Evolutionary conservation across 2,329 filamentous ascomycete genomes (phyloP), one percentile per base, ranked within the genome.

Genomic region (Arthrinium phaeospermum): DNA sequence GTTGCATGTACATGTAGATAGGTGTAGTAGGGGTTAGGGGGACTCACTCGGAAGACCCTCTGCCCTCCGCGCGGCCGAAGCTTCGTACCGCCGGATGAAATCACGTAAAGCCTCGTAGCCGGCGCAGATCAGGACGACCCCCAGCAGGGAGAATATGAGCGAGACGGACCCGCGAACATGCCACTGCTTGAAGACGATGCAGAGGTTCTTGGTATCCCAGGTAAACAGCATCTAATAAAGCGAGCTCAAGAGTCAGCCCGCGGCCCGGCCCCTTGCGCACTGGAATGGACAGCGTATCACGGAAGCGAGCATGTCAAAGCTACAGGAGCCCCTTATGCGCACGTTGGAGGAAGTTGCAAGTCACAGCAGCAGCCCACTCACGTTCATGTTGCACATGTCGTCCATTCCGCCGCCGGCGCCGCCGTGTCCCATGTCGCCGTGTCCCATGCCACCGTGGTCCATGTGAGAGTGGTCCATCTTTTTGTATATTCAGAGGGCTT

Each of bases 151-250:
- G 79, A 95, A 82, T 81, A 98, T 78, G 72, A 99, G 92, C 46
- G 93, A 93, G 70, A 89, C 79, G 3, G 91, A 91, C 74, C 92
- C 91, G 74, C 89, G 91, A 82, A 99, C 85, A 84, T 94, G 95
- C 96, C 96, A 99, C 83, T 92, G 91, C 78, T 88, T 89, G 87
- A 98, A 99, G 82, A 99, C 90, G 83, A 99, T 97, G 88, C 96
- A 99, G 75, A 99, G 94, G 84, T 98, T 93, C 72, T 88, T 90
- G 3, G 95, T 96, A 82, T 95, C 91, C 96, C 96, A 99, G 74
- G 95, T 98, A 86, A 99, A 99, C 76, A 98, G 91, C 96, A 98
- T 98, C 95, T 98, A 34, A 45, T 70, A 45, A 24, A 22, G n/a
- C 51, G 27, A 57, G 51, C 16, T 30, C 24, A 13, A 51, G 37